Evolutionary conservation across 768 basidiomycete species (phyloP).

Genomic region (Calocybe cyanea): DNA sequence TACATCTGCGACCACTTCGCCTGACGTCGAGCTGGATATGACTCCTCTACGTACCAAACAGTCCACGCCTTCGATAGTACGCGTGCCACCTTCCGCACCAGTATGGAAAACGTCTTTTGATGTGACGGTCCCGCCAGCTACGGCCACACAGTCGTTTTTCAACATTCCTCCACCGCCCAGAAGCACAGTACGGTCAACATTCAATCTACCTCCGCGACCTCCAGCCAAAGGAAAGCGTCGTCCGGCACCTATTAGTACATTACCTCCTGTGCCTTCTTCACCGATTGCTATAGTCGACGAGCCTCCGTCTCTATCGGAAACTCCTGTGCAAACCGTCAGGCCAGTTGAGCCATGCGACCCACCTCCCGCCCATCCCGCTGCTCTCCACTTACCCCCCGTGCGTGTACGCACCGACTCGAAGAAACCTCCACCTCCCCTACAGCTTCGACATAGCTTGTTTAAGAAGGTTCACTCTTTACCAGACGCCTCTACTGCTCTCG

Average conservation of each 20-base stretch:
- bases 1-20: conserved; percentile 39
- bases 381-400: conserved; percentile 30
- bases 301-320: conserved; percentile 12
- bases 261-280: conserved; percentile 73
- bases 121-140: conserved; percentile 46
- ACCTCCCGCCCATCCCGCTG: conserved; percentile 15
- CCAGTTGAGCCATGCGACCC: conserved; percentile 9
- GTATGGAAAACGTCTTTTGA: conserved; percentile 57
- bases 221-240: conserved; percentile 51
- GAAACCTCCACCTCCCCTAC: conserved; percentile 57
- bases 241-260: conserved; percentile 54
- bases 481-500: conserved; percentile 24
- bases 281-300: conserved; percentile 54
- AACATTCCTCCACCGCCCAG: conserved; percentile 30
- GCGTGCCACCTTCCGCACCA: conserved; percentile 45
- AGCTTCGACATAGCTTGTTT: conserved; percentile 38
- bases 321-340: conserved; percentile 5
- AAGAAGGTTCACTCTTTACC: conserved; percentile 27
- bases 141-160: conserved; percentile 53
- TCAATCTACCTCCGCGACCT: conserved; percentile 40
- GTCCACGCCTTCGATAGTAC: conserved; percentile 24
- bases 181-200: conserved; percentile 51
- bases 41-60: conserved; percentile 19
- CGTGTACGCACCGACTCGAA: conserved; percentile 53
- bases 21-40: conserved; percentile 37